Evolutionary conservation across 306 rosid genomes (phyloP), one percentile per base, ranked within the genome.

Genomic region (Clitoria ternatea): DNA sequence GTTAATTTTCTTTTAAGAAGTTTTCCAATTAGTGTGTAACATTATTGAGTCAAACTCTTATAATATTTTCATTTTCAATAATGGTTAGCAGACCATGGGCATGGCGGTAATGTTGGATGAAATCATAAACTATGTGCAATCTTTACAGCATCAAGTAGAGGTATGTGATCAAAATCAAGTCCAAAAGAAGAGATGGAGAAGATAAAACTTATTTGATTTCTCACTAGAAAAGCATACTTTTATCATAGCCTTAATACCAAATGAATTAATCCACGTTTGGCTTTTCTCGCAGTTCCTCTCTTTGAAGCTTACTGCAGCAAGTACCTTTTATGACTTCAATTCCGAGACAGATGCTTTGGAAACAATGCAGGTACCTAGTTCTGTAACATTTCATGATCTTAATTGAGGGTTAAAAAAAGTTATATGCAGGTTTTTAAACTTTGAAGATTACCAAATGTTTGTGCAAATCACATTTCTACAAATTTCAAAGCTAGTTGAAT

Each of bases 31-130:
- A 36, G 13, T 74, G 4, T 62, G n/a, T 17, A 50, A 69, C 39
- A 69, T 69, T 27, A 23, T 12, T 12, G 23, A 27, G 23, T 20
- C 56, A 69, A 52, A 39, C 36, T 43, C 55, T 68, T 13, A 26
- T 23, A 15, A 26, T 23, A 15, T 50, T 23, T 69, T 33, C 22
- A 11, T 30, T 63, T 68, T 8, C 1, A 39, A 49, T 20, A 15
- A 77, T 86, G 67, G 7, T 79, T 81, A n/a, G 61, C 95, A 94
- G 99, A 85, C 90, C 53, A 91, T 89, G 99, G 96, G 99, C 1
- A 94, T 91, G 99, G 91, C 97, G 7, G 97, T 91, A 11, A 94
- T 94, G 99, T 84, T 94, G 83, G 99, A 91, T 30, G 99, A 91
- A 84, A 94, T 94, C 81, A 94, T 94, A 68, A 94, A 91, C 77